Conservation (phyloP, 345 rosid genomes). For the Eucalyptus curtisii region DNA sequence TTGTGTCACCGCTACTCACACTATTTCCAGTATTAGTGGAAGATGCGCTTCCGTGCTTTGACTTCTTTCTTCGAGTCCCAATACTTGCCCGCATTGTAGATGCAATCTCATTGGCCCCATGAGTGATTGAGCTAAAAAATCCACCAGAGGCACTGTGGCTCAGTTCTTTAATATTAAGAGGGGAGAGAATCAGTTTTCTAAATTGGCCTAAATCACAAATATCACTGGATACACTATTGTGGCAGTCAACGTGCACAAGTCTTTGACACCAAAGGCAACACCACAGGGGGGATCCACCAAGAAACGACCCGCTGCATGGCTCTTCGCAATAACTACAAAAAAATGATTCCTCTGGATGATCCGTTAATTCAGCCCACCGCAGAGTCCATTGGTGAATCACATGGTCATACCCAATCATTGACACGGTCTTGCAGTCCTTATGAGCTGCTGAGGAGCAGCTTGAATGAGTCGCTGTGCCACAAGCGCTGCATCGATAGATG, state of each 20-base stretch:
- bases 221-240: constrained; percentile 65
- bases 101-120: constrained; percentile 95
- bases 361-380: constrained; percentile 80
- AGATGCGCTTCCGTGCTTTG: constrained; percentile 47
- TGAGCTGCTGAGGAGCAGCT: constrained; percentile 61
- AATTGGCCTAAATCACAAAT: constrained; percentile 80
- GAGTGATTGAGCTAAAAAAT: constrained; percentile 82
- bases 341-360: constrained; percentile 68
- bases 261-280: constrained; percentile 99
- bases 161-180: constrained; percentile 67
- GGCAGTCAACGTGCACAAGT: constrained; percentile 91
- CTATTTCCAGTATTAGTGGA: constrained; percentile 40
- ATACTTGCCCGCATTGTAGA: constrained; percentile 88
- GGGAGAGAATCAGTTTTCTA: constrained; percentile 76
- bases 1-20: constrained; percentile 32
- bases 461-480: constrained; percentile 75
- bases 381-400: constrained; percentile 92
- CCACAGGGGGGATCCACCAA: constrained; percentile 96
- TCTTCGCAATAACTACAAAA: constrained; percentile 91
- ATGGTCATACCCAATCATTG: constrained; percentile 73
- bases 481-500: constrained; percentile 44
- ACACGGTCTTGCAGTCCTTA: constrained; percentile 78
- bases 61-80: constrained; percentile 79
- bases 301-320: constrained; percentile 79
- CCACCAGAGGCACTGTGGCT: constrained; percentile 47